Percentiles rank a stretch among this genome's conserved stretches.
Evolutionary conservation across 2,329 filamentous ascomycete species (phyloP).

Genomic region (Lecanicillium sp.): DNA sequence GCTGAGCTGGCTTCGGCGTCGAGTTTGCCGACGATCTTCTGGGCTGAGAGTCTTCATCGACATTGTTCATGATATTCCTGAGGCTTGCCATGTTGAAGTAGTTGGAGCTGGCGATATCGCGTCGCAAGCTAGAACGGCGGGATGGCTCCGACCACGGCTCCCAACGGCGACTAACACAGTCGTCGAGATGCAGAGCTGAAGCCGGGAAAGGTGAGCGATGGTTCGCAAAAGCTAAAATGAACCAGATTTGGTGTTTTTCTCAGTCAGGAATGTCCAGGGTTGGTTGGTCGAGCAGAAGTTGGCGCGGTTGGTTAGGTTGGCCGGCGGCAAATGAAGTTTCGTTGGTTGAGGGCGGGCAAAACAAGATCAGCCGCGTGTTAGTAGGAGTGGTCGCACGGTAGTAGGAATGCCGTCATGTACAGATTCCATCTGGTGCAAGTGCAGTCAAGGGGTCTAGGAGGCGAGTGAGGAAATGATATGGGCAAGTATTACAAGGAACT

Average conservation of each 20-base stretch:
- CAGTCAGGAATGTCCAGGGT: neutral
- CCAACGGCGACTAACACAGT: neutral
- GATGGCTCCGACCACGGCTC: constrained; percentile 7
- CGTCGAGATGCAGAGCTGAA: neutral
- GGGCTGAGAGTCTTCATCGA: constrained; percentile 39
- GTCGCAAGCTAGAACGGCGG: constrained; percentile 21
- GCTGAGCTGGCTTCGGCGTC: neutral
- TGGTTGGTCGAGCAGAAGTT: constrained; percentile 3
- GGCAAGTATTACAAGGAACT: constrained; percentile 1
- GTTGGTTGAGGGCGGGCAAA: no score
- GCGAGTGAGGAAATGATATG: neutral
- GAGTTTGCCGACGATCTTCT: neutral
- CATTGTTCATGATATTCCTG: constrained; percentile 51
- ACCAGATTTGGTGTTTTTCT: no score
- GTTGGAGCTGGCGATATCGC: constrained; percentile 30
- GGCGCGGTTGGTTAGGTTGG: no score
- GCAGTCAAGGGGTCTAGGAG: neutral
- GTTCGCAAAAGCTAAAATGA: no score
- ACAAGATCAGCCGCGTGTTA: constrained; percentile 14
- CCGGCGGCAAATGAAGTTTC: no score
- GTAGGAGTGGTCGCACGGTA: neutral
- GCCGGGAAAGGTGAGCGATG: no score
- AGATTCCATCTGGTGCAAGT: constrained; percentile 1
- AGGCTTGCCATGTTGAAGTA: constrained; percentile 48
- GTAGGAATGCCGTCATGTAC: neutral